A percentile compares a stretch with the other conserved stretches of the same genome.
phyloP scores from a whole-genome alignment of 768 basidiomycete species.

The Suillus discolor region DNA sequence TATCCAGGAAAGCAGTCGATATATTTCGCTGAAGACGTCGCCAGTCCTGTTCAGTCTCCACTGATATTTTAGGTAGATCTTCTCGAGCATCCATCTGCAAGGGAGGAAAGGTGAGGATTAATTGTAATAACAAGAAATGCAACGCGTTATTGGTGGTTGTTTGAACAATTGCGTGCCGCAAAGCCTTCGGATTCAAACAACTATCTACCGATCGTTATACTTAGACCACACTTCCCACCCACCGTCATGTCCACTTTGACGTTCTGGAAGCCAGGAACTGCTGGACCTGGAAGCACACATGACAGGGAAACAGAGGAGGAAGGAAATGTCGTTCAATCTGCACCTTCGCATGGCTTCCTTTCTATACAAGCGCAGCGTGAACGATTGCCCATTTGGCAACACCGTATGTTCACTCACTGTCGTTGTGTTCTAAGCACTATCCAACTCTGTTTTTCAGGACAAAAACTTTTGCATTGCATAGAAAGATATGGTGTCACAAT shows the following conservation, averaged over 20 bases:
- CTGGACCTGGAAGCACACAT: constrained; percentile 82
- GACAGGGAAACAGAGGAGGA: constrained; percentile 83
- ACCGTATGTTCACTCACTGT: constrained; percentile 53
- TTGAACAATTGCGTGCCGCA: constrained; percentile 9
- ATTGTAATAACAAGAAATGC: not conserved
- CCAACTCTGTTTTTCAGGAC: constrained; percentile 45
- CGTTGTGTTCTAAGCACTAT: not conserved
- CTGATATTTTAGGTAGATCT: constrained; percentile 55
- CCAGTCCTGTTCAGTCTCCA: constrained; percentile 72
- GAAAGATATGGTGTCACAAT: constrained; percentile 86
- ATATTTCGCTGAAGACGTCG: constrained; percentile 58
- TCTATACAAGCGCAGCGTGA: constrained; percentile 79
- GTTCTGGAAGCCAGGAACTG: constrained; percentile 91
- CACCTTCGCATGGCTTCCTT: constrained; percentile 53
- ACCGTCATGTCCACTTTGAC: constrained; percentile 52
- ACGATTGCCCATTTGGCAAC: constrained; percentile 86
- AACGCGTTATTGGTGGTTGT: not conserved
- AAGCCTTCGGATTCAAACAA: constrained; percentile 9
- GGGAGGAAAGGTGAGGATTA: not conserved
- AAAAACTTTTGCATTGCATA: constrained; percentile 79
- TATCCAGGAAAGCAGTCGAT: constrained; percentile 43
- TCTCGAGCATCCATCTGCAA: constrained; percentile 38
- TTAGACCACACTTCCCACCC: not conserved
- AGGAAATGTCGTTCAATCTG: constrained; percentile 68
- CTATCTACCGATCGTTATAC: constrained; percentile 1